These are phyloP conservation scores for Amauroascus verrucosus DNA, from an alignment of 2,329 filamentous ascomycete species.

Conservation along the genomic window DNA sequence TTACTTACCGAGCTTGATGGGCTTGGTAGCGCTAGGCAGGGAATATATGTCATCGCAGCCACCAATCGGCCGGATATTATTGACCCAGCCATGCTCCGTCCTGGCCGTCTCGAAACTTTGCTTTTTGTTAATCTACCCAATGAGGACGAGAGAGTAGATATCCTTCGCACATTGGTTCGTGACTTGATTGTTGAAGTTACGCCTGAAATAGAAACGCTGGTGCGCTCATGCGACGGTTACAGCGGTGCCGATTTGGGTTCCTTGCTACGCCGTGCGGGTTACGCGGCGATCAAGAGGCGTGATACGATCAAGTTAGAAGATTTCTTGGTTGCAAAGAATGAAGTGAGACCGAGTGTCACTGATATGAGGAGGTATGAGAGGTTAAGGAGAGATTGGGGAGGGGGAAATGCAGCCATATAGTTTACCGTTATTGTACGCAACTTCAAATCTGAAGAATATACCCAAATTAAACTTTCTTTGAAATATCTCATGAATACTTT, in stretches of 20 bases:
- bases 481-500: no score
- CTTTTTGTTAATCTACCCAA: slow-evolving; percentile 82
- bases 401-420: slow-evolving; percentile 21
- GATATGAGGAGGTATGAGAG: slow-evolving; percentile 49
- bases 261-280: slow-evolving; percentile 49
- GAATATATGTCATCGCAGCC: slow-evolving; percentile 88
- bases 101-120: slow-evolving; percentile 77
- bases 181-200: slow-evolving; percentile 44
- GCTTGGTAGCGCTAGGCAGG: slow-evolving; percentile 58
- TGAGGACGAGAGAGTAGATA: slow-evolving; percentile 69
- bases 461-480: background rate
- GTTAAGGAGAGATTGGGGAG: slow-evolving; percentile 42
- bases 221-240: slow-evolving; percentile 65
- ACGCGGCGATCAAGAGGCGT: slow-evolving; percentile 44
- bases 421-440: no score
- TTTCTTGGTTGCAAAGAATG: slow-evolving; percentile 33
- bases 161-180: slow-evolving; percentile 57
- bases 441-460: slow-evolving; percentile 1
- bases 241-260: slow-evolving; percentile 58
- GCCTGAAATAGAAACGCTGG: slow-evolving; percentile 52
- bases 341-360: slow-evolving; percentile 43
- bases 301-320: slow-evolving; percentile 40
- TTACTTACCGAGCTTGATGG: slow-evolving; percentile 91
- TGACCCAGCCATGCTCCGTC: slow-evolving; percentile 85
- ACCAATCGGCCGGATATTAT: slow-evolving; percentile 96